Base-by-base conservation (phyloP, 306 rosid species). In the Trifolium dubium region DNA sequence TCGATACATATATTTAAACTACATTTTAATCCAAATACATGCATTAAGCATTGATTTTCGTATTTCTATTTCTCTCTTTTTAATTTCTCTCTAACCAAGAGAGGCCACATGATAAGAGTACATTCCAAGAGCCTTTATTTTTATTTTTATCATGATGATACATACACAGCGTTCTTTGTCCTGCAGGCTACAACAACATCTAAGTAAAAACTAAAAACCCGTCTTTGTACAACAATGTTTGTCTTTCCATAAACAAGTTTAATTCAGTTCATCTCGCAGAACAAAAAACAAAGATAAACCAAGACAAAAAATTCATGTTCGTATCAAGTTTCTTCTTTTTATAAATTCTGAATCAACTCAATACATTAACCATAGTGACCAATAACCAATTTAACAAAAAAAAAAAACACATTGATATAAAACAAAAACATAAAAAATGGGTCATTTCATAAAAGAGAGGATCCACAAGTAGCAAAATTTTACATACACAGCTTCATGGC, bases 361-460 rank as follows among this genome's bases (percentile, higher is more conserved):
- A 12, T 46, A 71, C 74, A 28, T 30, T 37, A 53, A 13, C 29
- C 14, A 35, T 37, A 71, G 23, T 41, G 31, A 61, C 30, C 10
- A 54, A 32, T 18, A 15, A 50, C 28, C 56, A 50, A 50, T 5
- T n/a, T n/a, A n/a, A 64, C 4, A 46, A 65, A 59, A 46, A 31
- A 46, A 19, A 31, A 1, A 29, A 50, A 59, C 39, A 34, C 29
- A 49, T 58, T 62, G 35, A 30, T 41, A 41, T 40, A 18, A 28
- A 6, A 62, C 1, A 55, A 64, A 82, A 32, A 30, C 4, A 11
- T 4, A 44, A 40, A 41, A 77, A 71, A 64, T 41, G 77, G 82
- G 91, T 72, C 86, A 80, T 76, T 83, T 65, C 80, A 67, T 7
- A 70, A 3, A 5, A 32, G 85, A 83, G 89, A 71, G 72, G 77